Evolutionary conservation across 2,329 filamentous ascomycete species (phyloP).

Genomic region (Claviceps sp.): DNA sequence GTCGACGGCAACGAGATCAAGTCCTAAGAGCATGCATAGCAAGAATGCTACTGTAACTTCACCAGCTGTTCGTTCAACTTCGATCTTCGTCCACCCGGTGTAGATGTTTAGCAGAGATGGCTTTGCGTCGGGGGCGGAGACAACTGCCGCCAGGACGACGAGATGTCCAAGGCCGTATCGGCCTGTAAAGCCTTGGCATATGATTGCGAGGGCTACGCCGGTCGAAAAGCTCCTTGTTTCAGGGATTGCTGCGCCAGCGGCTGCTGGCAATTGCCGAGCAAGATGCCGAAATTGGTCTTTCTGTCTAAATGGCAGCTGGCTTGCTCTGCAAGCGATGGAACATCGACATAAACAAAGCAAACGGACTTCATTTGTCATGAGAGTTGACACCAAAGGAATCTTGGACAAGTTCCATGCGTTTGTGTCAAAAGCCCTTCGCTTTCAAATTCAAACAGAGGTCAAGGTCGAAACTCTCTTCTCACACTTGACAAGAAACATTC

Average conservation of each 20-base stretch:
- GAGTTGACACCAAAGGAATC: too few species aligned
- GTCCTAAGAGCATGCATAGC: too few species aligned
- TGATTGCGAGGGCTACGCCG: constrained; percentile 34
- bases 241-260: constrained; percentile 9
- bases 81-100: constrained; percentile 40
- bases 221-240: background rate
- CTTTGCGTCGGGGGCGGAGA: background rate
- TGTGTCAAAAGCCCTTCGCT: too few species aligned
- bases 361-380: too few species aligned
- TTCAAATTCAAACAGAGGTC: too few species aligned
- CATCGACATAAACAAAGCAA: too few species aligned
- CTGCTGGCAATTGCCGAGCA: constrained; percentile 14
- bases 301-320: too few species aligned
- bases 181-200: constrained; percentile 53
- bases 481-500: too few species aligned
- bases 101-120: constrained; percentile 38
- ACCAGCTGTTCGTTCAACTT: constrained; percentile 47
- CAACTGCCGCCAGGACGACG: constrained; percentile 28
- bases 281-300: constrained; percentile 18
- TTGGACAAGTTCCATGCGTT: too few species aligned
- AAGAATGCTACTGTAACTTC: constrained; percentile 18
- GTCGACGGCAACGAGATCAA: too few species aligned
- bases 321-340: too few species aligned
- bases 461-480: too few species aligned
- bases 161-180: constrained; percentile 51